These are phyloP conservation scores for Saccharum spontaneum DNA, from an alignment of 176 grass and related monocot genomes.

Conservation along the genomic window DNA sequence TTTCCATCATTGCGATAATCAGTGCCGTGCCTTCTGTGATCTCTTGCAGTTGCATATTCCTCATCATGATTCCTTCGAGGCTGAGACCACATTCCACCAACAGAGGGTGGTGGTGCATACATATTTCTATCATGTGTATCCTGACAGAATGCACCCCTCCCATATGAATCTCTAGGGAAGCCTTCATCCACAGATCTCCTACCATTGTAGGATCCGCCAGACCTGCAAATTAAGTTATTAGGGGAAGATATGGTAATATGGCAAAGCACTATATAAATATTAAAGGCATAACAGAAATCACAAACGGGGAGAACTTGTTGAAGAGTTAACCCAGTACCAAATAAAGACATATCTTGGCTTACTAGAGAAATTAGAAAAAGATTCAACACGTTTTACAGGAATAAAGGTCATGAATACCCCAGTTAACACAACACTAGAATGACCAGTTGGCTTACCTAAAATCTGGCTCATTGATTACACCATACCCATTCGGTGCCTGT, in stretches of 20 bases:
- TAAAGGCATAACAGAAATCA: constrained; percentile 3
- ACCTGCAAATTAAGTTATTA: constrained; percentile 63
- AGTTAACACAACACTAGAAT: background rate
- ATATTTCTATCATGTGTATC: constrained; percentile 68
- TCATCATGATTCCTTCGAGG: constrained; percentile 76
- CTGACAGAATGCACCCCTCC: constrained; percentile 62
- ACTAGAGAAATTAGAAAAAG: constrained; percentile 7
- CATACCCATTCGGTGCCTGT: constrained; percentile 97
- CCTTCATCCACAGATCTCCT: constrained; percentile 72
- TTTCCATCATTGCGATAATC: constrained; percentile 48
- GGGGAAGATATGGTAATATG: constrained; percentile 42
- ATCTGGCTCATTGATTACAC: constrained; percentile 61
- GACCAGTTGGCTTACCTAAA: constrained; percentile 55
- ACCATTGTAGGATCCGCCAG: constrained; percentile 72
- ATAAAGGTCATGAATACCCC: background rate
- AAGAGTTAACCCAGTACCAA: background rate
- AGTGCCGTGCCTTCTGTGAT: constrained; percentile 64
- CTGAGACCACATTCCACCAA: constrained; percentile 63
- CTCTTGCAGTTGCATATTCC: constrained; percentile 61
- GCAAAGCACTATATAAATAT: constrained; percentile 5
- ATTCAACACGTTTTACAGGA: background rate
- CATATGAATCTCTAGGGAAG: constrained; percentile 65
- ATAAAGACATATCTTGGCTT: background rate
- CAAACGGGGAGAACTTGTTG: background rate
- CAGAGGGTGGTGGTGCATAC: constrained; percentile 60